Base-by-base conservation (phyloP, 176 grass and related monocot genomes). In the Oryza nivara region DNA sequence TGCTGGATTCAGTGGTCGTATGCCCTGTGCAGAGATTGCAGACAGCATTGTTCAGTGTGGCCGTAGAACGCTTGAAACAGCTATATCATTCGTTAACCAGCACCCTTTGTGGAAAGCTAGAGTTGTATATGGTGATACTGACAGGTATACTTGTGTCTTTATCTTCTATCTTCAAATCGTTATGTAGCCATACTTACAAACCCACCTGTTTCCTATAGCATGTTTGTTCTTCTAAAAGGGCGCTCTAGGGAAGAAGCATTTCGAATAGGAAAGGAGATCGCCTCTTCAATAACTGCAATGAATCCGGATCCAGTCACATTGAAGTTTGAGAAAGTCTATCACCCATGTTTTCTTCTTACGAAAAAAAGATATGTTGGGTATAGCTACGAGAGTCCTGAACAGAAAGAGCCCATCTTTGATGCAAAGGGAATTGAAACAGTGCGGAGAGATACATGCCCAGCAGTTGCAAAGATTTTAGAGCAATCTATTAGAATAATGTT, bases 11-110 rank as follows among this genome's bases (percentile, higher is more conserved):
- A 98, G 91, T 71, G 95, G 95, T 51, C 92, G 95, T 58, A 98
- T 98, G 95, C 92, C 95, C 49, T 98, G 95, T 85, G 95, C 95
- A 85, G 95, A 98, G 75, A 89, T 98, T 80, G 95, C 92, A 67
- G 95, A 98, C 84, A 98, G 95, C 84, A 95, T 98, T 82, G 95
- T 98, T 77, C 92, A 98, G 40, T 98, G 92, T 91, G 95, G 95
- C 66, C 90, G 95, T 76, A 91, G 91, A 87, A 95, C 95, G 7
- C 92, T 98, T 87, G 95, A 98, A 92, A 94, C 89, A 80, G 89
- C 92, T 82, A 98, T 92, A 77, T 93, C 84, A 88, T 93, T 95
- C 80, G 89, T 95, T 48, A 98, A 95, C 85, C 82, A 90, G 46
- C 88, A 98, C 84, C 91, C 87, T 64, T 88, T 71, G 23, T 98